Conservation (phyloP, 2,329 filamentous ascomycete genomes). For the Alternaria sp. region DNA sequence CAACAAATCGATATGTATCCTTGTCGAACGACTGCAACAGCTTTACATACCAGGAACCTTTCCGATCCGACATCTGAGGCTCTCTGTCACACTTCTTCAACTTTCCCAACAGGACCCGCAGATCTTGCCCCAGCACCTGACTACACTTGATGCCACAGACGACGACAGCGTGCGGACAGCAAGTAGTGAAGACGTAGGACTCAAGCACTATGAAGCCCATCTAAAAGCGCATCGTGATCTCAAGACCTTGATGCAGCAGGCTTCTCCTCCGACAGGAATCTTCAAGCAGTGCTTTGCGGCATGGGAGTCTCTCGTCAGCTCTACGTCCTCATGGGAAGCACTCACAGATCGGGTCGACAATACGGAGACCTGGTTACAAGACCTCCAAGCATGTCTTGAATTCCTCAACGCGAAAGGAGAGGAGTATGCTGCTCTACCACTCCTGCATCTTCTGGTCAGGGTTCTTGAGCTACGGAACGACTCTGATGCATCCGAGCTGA, state of each 20-base stretch:
- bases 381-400: slow-evolving; percentile 61
- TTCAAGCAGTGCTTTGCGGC: slow-evolving; percentile 40
- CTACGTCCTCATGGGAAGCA: slow-evolving; percentile 40
- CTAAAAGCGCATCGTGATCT: slow-evolving; percentile 48
- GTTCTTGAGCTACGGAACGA: slow-evolving; percentile 55
- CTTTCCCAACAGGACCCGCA: slow-evolving; percentile 65
- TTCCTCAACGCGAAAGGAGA: slow-evolving; percentile 65
- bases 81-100: slow-evolving; percentile 34
- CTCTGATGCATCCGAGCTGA: slow-evolving; percentile 47
- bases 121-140: slow-evolving; percentile 50
- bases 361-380: slow-evolving; percentile 55
- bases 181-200: slow-evolving; percentile 38
- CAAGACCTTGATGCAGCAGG: slow-evolving; percentile 51
- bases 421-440: slow-evolving; percentile 56
- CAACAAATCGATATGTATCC: slow-evolving; percentile 26
- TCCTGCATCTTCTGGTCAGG: slow-evolving; percentile 58
- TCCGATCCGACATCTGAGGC: slow-evolving; percentile 43
- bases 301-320: slow-evolving; percentile 50
- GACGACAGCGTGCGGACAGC: not conserved
- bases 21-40: slow-evolving; percentile 31
- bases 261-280: slow-evolving; percentile 23
- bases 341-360: slow-evolving; percentile 59
- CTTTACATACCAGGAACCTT: slow-evolving; percentile 36
- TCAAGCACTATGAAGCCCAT: slow-evolving; percentile 45
- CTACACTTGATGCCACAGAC: not conserved